phyloP scores from a whole-genome alignment of 768 basidiomycete genomes.

The Exsudoporus frostii region DNA sequence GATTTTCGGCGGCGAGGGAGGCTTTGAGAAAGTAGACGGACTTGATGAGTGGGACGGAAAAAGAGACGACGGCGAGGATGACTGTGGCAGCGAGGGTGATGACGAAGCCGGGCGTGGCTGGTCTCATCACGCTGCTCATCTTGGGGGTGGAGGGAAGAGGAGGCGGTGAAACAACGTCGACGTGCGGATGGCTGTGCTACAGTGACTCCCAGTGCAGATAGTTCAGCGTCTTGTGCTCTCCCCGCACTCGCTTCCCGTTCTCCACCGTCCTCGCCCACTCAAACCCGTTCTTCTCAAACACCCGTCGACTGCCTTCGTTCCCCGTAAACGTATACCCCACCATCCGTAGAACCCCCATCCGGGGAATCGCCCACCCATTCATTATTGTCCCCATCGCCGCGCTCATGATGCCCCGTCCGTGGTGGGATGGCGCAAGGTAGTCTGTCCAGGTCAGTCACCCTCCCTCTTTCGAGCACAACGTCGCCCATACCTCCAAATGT shows the following conservation, averaged over 20 bases:
- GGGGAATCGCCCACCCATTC: constrained; percentile 57
- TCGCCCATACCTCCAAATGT: constrained; percentile 51
- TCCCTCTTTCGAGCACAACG: not conserved
- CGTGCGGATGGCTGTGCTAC: constrained; percentile 16
- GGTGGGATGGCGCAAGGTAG: constrained; percentile 57
- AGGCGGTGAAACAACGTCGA: not conserved
- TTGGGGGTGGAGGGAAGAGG: constrained; percentile 1
- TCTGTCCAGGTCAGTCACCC: constrained; percentile 37
- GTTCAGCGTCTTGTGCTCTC: constrained; percentile 35
- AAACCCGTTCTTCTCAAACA: constrained; percentile 70
- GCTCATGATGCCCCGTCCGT: constrained; percentile 71
- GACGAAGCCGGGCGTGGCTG: constrained; percentile 88
- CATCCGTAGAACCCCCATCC: constrained; percentile 55
- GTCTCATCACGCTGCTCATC: constrained; percentile 67
- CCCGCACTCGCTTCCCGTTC: constrained; percentile 37
- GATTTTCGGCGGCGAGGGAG: constrained; percentile 43
- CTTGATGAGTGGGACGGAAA: constrained; percentile 89
- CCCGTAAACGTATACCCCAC: constrained; percentile 43
- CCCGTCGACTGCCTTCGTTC: constrained; percentile 59
- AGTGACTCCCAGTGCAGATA: constrained; percentile 33
- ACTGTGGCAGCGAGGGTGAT: constrained; percentile 76
- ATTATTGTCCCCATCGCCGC: constrained; percentile 56
- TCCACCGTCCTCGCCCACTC: constrained; percentile 36
- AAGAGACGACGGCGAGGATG: constrained; percentile 81
- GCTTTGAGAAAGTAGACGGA: constrained; percentile 88